Percentiles rank a stretch among this genome's conserved stretches.
Conservation (phyloP, 1,284 basidiomycete species). For the Ceratobasidium sp. region DNA sequence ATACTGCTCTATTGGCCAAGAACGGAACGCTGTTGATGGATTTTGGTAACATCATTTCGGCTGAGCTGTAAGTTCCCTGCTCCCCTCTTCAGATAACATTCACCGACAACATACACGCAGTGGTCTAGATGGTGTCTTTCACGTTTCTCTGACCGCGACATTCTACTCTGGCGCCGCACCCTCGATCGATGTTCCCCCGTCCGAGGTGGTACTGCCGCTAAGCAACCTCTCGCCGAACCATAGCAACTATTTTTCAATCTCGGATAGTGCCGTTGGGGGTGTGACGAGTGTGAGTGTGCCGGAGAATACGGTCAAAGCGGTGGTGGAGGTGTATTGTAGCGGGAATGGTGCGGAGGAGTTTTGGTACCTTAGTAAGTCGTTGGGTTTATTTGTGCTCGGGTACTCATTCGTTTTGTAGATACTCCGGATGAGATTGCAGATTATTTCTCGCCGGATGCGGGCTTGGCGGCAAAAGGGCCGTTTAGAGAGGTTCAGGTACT, state of each 20-base stretch:
- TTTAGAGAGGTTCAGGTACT: constrained; percentile 49
- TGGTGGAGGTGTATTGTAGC: constrained; percentile 47
- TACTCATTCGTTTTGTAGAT: constrained; percentile 5
- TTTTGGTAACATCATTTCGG: constrained; percentile 44
- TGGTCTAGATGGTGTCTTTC: constrained; percentile 43
- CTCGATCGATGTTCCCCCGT: neutral
- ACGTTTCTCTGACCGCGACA: constrained; percentile 45
- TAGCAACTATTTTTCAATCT: constrained; percentile 54
- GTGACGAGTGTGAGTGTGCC: constrained; percentile 38
- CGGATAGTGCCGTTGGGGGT: constrained; percentile 34
- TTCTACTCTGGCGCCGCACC: constrained; percentile 39
- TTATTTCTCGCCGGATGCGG: constrained; percentile 41
- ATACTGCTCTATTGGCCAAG: constrained; percentile 46
- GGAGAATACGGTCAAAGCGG: constrained; percentile 40
- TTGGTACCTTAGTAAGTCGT: constrained; percentile 47
- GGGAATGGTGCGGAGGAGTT: constrained; percentile 50
- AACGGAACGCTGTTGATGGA: constrained; percentile 45
- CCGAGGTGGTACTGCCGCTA: constrained; percentile 46
- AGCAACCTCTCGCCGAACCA: constrained; percentile 51
- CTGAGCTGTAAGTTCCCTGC: constrained; percentile 29
- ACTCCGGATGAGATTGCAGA: constrained; percentile 41
- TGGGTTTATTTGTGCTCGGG: neutral
- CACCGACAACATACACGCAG: constrained; percentile 28
- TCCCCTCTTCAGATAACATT: neutral
- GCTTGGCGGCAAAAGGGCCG: constrained; percentile 46